Percentiles rank a stretch among this genome's conserved stretches.
phyloP scores from a whole-genome alignment of 768 basidiomycete genomes.

The Kwoniella bestiolae region DNA sequence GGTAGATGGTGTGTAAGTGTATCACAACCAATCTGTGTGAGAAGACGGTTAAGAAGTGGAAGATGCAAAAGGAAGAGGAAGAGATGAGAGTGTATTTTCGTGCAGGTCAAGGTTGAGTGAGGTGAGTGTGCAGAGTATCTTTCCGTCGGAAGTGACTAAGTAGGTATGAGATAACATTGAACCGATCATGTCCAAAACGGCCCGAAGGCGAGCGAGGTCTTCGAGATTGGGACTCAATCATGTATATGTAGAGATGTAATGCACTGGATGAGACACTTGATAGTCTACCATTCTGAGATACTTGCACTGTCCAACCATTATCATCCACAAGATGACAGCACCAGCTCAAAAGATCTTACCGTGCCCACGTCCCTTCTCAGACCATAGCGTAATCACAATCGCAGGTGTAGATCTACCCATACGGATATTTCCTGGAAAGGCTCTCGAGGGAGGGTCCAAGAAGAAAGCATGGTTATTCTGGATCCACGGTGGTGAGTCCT shows the following conservation, averaged over 20 bases:
- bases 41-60: not conserved
- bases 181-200: too few species aligned
- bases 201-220: too few species aligned
- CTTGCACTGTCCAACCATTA: too few species aligned
- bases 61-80: not conserved
- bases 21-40: not conserved
- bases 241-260: too few species aligned
- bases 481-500: constrained; percentile 28
- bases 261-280: too few species aligned
- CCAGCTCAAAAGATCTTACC: constrained; percentile 5
- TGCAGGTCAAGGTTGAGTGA: not conserved
- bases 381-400: constrained; percentile 21
- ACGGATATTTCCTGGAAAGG: constrained; percentile 24
- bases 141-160: not conserved
- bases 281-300: too few species aligned
- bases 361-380: constrained; percentile 26
- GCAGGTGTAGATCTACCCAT: constrained; percentile 29
- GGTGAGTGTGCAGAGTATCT: not conserved
- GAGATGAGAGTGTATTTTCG: not conserved
- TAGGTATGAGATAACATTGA: too few species aligned
- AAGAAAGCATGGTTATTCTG: constrained; percentile 30
- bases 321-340: constrained; percentile 16
- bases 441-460: not conserved
- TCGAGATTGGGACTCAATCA: too few species aligned
- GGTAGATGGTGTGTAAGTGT: not conserved